A percentile compares a stretch with the other conserved stretches of the same genome.
phyloP scores from a whole-genome alignment of 2,329 filamentous ascomycete genomes.

The Aspergillus sp. region DNA sequence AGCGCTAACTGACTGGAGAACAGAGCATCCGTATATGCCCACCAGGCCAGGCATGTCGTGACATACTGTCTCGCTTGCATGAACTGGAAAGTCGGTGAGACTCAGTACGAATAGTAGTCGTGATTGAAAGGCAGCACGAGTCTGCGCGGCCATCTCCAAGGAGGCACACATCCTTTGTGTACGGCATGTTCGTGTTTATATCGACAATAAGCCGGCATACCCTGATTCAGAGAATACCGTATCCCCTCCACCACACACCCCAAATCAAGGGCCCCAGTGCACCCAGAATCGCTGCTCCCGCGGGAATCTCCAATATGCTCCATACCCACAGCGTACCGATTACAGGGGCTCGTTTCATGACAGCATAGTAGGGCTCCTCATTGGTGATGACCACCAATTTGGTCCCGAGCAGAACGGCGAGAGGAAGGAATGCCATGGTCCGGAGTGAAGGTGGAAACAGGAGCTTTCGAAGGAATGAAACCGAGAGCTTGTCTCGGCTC shows the following conservation, averaged over 20 bases:
- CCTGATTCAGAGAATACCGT: conserved; percentile 37
- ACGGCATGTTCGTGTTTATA: background rate
- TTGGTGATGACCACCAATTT: conserved; percentile 83
- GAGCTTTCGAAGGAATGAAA: conserved; percentile 26
- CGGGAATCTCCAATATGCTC: conserved; percentile 81
- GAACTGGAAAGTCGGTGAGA: no score
- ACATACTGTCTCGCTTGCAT: no score
- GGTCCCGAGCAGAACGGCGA: conserved; percentile 55
- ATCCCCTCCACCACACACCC: conserved; percentile 54
- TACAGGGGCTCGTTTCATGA: conserved; percentile 90
- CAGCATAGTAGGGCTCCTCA: conserved; percentile 72
- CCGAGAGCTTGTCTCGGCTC: conserved; percentile 21
- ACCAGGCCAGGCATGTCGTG: no score
- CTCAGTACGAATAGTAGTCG: no score
- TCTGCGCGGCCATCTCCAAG: no score
- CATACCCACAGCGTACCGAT: conserved; percentile 90
- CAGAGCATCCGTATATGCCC: no score
- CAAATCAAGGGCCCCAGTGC: conserved; percentile 51
- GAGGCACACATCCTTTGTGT: no score
- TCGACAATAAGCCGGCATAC: background rate
- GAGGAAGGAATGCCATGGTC: conserved; percentile 33
- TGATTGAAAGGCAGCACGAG: no score
- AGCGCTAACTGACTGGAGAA: no score
- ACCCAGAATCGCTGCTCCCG: conserved; percentile 62
- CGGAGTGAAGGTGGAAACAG: conserved; percentile 32